Evolutionary conservation across 306 rosid genomes (phyloP), one percentile per base, ranked within the genome.

Genomic region (Inga oerstediana): DNA sequence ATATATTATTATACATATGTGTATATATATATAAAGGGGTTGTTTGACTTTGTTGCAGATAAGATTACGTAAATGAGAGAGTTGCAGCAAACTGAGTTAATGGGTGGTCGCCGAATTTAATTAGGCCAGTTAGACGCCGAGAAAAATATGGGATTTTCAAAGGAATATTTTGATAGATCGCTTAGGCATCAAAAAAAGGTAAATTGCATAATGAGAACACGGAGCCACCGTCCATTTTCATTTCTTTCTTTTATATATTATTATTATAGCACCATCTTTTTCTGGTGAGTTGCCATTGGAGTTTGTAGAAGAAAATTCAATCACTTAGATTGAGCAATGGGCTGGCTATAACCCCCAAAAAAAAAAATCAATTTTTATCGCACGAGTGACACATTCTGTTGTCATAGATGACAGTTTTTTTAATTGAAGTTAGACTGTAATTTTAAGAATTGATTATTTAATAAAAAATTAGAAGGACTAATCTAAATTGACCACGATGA

Each of bases 81-180:
- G 79, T 41, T 13, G 78, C 76, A 85, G 88, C 85, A 80, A 86
- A 75, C 59, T 75, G 69, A 66, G 37, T 19, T 86, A 78, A 86
- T 90, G 97, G 86, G 5, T 70, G 66, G 84, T 83, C 4, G 89
- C 98, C 98, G 7, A 93, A 93, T 93, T 81, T 85, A 62, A 62
- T 62, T 62, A 82, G 89, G 87, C 88, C 83, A 75, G 90, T 88
- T 91, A 67, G 46, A 70, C 56, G 88, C 84, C 84, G 75, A 80
- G 83, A 88, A 88, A 80, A 86, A 80, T 30, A 84, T 3, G n/a
- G 4, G 59, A 52, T 52, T 16, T 56, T 73, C 77, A 85, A 86
- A 84, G 83, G 66, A 51, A 88, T 69, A 70, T 87, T 86, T 6
- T 39, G 43, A 39, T 39, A 39, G 81, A 44, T 64, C 49, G 75